Conservation (phyloP, 2,329 filamentous ascomycete genomes). For the Ophiostoma triangulosporum region DNA sequence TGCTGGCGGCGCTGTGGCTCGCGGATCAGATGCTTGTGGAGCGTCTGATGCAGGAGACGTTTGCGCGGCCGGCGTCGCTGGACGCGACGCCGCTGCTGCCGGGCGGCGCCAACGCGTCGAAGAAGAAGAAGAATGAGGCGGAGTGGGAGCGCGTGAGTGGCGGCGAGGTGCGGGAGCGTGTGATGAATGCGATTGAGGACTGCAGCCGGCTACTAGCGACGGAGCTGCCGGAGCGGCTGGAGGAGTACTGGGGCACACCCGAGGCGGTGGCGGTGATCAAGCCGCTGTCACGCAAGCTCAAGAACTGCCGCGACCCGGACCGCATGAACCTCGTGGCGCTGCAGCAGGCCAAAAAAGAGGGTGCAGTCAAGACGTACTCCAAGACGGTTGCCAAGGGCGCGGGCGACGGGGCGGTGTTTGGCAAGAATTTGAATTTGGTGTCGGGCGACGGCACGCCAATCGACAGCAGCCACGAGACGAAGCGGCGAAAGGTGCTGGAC, state of each 20-base stretch:
- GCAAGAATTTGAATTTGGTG: conserved; percentile 3
- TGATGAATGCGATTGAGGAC: conserved; percentile 32
- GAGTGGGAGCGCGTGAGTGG: conserved; percentile 17
- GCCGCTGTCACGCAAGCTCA: conserved; percentile 54
- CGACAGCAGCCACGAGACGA: conserved; percentile 21
- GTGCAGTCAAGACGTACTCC: conserved; percentile 22
- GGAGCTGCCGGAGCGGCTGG: conserved; percentile 42
- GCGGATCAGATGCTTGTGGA: conserved; percentile 54
- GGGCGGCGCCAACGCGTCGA: conserved; percentile 12
- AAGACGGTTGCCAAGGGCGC: conserved; percentile 16
- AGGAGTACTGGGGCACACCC: conserved; percentile 38
- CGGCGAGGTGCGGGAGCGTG: conserved; percentile 29
- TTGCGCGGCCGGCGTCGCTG: conserved; percentile 17
- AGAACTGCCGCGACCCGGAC: conserved; percentile 59
- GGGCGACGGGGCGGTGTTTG: conserved; percentile 7
- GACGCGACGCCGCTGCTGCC: conserved; percentile 10
- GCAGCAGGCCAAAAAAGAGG: conserved; percentile 49
- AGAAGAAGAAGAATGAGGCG: conserved; percentile 9
- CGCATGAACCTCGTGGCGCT: conserved; percentile 58
- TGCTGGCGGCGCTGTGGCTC: conserved; percentile 66
- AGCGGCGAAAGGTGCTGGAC: conserved; percentile 30
- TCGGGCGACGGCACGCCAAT: conserved; percentile 16
- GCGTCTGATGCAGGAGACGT: conserved; percentile 30
- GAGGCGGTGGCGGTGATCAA: conserved; percentile 38
- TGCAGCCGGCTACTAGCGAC: conserved; percentile 42